These are phyloP conservation scores for Vinca minor DNA, from an alignment of 257 asterid genomes.

Conservation along the genomic window DNA sequence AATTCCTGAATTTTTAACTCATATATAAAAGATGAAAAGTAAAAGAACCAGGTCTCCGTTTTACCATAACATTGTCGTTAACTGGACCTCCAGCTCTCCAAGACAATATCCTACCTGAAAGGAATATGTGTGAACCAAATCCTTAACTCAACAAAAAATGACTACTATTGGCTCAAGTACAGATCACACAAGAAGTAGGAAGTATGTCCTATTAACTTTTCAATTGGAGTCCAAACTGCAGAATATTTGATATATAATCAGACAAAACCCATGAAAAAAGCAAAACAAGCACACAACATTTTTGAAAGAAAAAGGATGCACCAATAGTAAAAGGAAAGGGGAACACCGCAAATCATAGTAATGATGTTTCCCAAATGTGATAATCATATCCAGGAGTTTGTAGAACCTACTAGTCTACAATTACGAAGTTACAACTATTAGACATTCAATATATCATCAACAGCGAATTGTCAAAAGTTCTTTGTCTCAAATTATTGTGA, in stretches of 20 bases:
- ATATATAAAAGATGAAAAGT: neutral
- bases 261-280: too few species aligned
- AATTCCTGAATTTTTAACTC: neutral
- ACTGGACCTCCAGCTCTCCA: conserved; percentile 72
- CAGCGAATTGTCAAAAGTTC: neutral
- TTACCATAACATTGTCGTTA: conserved; percentile 71
- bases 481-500: neutral
- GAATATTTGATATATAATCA: neutral
- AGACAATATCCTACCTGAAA: conserved; percentile 68
- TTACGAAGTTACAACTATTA: neutral
- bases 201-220: neutral
- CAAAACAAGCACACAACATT: too few species aligned
- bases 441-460: neutral
- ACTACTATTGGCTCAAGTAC: neutral
- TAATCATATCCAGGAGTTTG: neutral
- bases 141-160: neutral
- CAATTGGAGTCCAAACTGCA: neutral
- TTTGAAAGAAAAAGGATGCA: neutral
- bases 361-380: neutral
- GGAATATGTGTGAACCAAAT: neutral
- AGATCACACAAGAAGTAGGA: neutral
- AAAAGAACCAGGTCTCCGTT: conserved; percentile 5
- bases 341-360: neutral
- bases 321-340: neutral
- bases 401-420: neutral